Conservation (phyloP, 257 asterid genomes). For the Agastache rugosa region DNA sequence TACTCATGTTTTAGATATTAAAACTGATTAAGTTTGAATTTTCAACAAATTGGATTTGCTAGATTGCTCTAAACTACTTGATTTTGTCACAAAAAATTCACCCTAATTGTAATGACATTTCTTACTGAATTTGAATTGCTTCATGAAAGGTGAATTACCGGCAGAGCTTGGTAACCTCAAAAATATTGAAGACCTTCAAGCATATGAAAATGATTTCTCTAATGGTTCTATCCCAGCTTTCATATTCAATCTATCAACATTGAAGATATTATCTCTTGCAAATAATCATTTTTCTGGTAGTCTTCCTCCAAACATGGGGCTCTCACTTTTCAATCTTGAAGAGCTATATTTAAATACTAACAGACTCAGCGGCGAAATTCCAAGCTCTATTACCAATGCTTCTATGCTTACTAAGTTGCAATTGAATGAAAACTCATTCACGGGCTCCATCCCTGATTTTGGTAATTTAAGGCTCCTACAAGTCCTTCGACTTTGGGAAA, state of each 20-base stretch:
- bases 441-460: not conserved
- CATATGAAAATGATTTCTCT: not conserved
- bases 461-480: not conserved
- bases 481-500: not conserved
- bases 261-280: not conserved
- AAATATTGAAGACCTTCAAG: not conserved
- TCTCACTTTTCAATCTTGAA: slow-evolving; percentile 17
- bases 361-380: slow-evolving; percentile 7
- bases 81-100: not conserved
- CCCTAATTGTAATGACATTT: not conserved
- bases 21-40: too few species aligned
- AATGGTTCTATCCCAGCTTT: slow-evolving; percentile 18
- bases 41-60: not conserved
- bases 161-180: slow-evolving; percentile 26
- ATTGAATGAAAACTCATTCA: not conserved
- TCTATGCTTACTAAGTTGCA: not conserved
- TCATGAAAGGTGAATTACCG: slow-evolving; percentile 51
- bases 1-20: too few species aligned
- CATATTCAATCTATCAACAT: slow-evolving; percentile 27
- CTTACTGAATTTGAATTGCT: not conserved
- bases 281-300: not conserved
- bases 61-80: not conserved
- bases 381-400: slow-evolving; percentile 8
- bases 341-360: not conserved
- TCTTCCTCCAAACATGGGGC: slow-evolving; percentile 4